Evolutionary conservation across 352 stramenopile genomes (phyloP).

Genomic region (Globisporangium radiosum): DNA sequence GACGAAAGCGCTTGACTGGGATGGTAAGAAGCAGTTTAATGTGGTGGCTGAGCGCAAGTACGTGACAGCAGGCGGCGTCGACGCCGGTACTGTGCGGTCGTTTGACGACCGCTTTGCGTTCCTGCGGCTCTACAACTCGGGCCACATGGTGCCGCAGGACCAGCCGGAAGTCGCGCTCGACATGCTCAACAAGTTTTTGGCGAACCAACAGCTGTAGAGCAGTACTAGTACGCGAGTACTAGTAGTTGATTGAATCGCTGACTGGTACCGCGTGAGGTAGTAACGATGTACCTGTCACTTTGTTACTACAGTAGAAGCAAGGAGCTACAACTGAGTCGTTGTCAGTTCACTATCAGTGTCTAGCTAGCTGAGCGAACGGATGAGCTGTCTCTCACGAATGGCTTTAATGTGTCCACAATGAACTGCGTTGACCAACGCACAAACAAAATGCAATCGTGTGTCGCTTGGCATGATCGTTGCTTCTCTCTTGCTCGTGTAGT

Average conservation of each 20-base stretch:
- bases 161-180: constrained; percentile 83
- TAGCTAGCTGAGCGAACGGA: too few species aligned
- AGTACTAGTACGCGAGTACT: neutral
- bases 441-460: too few species aligned
- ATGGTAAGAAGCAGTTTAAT: constrained; percentile 7
- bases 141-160: constrained; percentile 93
- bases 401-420: too few species aligned
- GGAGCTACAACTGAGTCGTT: too few species aligned
- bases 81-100: constrained; percentile 33
- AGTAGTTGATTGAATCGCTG: too few species aligned
- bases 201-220: constrained; percentile 21
- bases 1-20: constrained; percentile 34
- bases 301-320: too few species aligned
- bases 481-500: too few species aligned
- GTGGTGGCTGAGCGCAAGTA: constrained; percentile 5
- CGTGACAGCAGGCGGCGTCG: constrained; percentile 3
- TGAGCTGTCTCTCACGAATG: too few species aligned
- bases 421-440: too few species aligned
- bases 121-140: constrained; percentile 89
- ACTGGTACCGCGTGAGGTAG: neutral
- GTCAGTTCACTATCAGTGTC: too few species aligned
- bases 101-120: constrained; percentile 80
- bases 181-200: constrained; percentile 91
- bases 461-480: too few species aligned
- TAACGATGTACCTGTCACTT: too few species aligned